Conservation (phyloP, 441 rosid species). For the Pelargonium cotyledonis region DNA sequence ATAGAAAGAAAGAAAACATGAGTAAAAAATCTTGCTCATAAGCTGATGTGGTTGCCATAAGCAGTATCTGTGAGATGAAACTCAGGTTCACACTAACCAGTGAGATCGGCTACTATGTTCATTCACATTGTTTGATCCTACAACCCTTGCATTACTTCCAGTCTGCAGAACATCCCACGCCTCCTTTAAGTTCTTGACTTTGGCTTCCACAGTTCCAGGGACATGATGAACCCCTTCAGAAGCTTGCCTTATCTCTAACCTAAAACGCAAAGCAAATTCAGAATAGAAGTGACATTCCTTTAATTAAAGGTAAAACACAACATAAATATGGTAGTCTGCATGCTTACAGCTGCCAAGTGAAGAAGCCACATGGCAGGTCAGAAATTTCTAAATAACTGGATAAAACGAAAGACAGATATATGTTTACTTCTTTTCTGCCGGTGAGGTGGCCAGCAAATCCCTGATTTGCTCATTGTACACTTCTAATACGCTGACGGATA, state of each 20-base stretch:
- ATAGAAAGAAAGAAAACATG: constrained; percentile 11
- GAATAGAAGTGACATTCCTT: background rate
- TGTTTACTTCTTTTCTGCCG: constrained; percentile 56
- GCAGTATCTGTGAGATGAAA: background rate
- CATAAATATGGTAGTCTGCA: background rate
- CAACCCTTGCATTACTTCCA: constrained; percentile 82
- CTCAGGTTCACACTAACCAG: constrained; percentile 40
- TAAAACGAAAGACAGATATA: background rate
- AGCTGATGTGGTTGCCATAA: background rate
- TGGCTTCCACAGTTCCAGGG: constrained; percentile 82
- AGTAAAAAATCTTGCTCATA: background rate
- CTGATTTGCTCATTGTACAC: constrained; percentile 93
- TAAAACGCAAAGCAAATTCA: constrained; percentile 21
- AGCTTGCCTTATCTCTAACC: constrained; percentile 76
- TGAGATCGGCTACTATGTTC: constrained; percentile 96
- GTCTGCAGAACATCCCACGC: constrained; percentile 85
- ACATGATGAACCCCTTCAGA: constrained; percentile 78
- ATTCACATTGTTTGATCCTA: constrained; percentile 81
- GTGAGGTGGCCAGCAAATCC: constrained; percentile 59
- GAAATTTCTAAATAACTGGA: constrained; percentile 1
- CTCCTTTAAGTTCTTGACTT: constrained; percentile 59
- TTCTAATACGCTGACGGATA: constrained; percentile 88
- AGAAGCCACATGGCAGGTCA: background rate
- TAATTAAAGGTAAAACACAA: background rate
- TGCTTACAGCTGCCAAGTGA: background rate